Base-by-base conservation (phyloP, 371 early-diverging fungal genomes). In the Lichtheimia ornata region DNA sequence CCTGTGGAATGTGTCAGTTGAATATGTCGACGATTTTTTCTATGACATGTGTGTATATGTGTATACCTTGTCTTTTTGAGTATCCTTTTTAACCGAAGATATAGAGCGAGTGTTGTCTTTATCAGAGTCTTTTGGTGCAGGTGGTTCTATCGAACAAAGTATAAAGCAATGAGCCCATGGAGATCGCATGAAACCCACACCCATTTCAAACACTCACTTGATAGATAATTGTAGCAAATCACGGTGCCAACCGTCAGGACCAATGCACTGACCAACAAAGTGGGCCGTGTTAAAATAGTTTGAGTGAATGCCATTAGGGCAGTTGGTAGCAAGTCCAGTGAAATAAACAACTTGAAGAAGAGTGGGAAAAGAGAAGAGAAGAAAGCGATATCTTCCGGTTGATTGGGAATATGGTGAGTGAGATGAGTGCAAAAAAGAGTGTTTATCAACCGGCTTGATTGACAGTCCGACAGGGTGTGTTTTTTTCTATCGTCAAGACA, bases 211-310 rank as follows among this genome's bases (percentile, higher is more conserved):
- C 18, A 47, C 41, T 64, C 42, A 49, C 60, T 43, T 6, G 59
- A 47, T 9, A 65, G 41, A 7, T 58, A 58, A 20, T 55, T 55
- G 41, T 45, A 53, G 35, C 43, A 60, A 54, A 65, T 30, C n/a
- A 65, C 50, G 42, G 56, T 50, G 14, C 65, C 65, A 5, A 60
- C 50, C 1, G 61, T 57, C 24, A 62, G 28, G 17, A 62, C 63
- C 28, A 58, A 41, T 18, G 59, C 50, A 50, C 59, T 50, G 7
- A 56, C 50, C 40, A 50, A 18, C 13, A 50, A 14, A 22, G 35
- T 28, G 18, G 28, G 47, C 30, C 61, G 44, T 30, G 35, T 45
- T 41, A 61, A 49, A 43, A 44, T 28, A 55, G 41, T 47, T 61
- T 45, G 47, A 15, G 51, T 53, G 53, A 53, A 53, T 60, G 61